Percentiles rank a stretch among this genome's conserved stretches.
Evolutionary conservation across 2,329 filamentous ascomycete species (phyloP).

Genomic region (Zalaria sp.): DNA sequence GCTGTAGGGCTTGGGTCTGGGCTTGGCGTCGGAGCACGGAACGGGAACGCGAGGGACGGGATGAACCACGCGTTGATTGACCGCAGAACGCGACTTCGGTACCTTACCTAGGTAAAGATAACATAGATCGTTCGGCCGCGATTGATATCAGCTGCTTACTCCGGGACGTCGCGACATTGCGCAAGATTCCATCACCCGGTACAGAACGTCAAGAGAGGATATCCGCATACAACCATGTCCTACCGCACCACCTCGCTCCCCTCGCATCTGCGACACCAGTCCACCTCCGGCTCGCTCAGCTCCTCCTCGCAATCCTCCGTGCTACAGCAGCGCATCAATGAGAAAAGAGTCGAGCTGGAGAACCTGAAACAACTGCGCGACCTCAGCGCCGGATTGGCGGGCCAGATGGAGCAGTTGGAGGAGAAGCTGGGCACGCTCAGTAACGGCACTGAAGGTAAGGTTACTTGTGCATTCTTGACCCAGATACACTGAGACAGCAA

Average conservation of each 20-base stretch:
- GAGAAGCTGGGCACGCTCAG: slow-evolving; percentile 65
- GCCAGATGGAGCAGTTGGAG: slow-evolving; percentile 71
- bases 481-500: no score
- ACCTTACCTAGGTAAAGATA: no score
- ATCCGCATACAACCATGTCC: slow-evolving; percentile 15
- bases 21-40: no score
- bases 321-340: slow-evolving; percentile 61
- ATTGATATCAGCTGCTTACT: no score
- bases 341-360: slow-evolving; percentile 74
- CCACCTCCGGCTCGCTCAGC: slow-evolving; percentile 26
- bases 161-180: no score
- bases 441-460: slow-evolving; percentile 63
- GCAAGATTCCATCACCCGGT: no score
- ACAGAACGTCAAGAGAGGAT: no score
- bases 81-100: no score
- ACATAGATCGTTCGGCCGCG: no score
- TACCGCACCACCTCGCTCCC: slow-evolving; percentile 34
- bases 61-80: no score
- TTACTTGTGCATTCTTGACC: slow-evolving; percentile 3
- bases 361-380: slow-evolving; percentile 65
- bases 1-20: no score
- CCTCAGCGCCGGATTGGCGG: slow-evolving; percentile 62
- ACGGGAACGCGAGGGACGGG: no score
- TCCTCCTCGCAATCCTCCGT: slow-evolving; percentile 50
- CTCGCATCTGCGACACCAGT: slow-evolving; percentile 53